Percentiles rank a stretch among this genome's conserved stretches.
Conservation (phyloP, 1,284 basidiomycete species). For the Sporisorium iseilematis-ciliati region DNA sequence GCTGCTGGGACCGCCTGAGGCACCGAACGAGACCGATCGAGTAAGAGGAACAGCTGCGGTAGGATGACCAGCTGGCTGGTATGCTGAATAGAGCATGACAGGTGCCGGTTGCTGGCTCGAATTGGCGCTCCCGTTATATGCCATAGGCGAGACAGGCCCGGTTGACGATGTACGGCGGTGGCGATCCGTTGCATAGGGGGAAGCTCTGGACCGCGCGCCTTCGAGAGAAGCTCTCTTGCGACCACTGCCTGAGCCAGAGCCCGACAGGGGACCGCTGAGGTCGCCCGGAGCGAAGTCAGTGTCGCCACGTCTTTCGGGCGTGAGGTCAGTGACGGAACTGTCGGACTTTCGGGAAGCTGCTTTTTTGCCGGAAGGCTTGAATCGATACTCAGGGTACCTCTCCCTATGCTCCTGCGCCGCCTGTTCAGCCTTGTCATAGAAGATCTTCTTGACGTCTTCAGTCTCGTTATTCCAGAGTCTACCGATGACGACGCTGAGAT, state of each 20-base stretch:
- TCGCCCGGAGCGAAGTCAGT: conserved; percentile 28
- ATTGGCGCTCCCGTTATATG: neutral
- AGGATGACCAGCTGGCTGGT: neutral
- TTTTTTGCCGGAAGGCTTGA: conserved; percentile 22
- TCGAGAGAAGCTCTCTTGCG: conserved; percentile 37
- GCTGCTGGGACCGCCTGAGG: neutral
- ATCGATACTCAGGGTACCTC: conserved; percentile 40
- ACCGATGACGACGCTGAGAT: conserved; percentile 37
- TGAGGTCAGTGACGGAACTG: neutral
- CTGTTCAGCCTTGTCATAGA: conserved; percentile 33
- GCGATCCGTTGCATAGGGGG: conserved; percentile 21
- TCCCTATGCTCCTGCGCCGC: conserved; percentile 30
- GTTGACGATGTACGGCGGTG: conserved; percentile 31
- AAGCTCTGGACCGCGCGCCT: conserved; percentile 20
- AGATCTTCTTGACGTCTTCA: conserved; percentile 22
- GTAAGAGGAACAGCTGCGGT: neutral
- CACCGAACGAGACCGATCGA: conserved; percentile 14
- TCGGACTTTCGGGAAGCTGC: neutral
- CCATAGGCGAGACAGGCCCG: conserved; percentile 11
- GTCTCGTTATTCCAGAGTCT: conserved; percentile 40
- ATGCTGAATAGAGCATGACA: conserved; percentile 6
- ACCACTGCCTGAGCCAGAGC: conserved; percentile 43
- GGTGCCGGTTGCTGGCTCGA: neutral
- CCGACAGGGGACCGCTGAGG: conserved; percentile 31
- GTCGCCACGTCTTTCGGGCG: conserved; percentile 15